Conservation (phyloP, 768 basidiomycete species). For the Thelephora aurantiotincta region DNA sequence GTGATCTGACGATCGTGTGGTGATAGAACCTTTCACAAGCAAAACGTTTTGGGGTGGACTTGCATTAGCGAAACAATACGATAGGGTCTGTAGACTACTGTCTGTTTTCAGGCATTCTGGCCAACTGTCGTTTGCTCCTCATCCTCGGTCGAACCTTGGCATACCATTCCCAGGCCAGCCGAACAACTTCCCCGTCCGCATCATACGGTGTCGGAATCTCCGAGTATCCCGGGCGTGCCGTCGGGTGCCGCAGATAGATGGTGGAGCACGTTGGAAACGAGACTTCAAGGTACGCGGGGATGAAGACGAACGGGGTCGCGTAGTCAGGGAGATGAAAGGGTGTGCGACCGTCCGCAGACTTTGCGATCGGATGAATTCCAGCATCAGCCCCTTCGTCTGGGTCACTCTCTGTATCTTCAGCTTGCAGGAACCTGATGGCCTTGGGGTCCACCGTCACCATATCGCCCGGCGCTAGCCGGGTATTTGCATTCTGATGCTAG, state of each 20-base stretch:
- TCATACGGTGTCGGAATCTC: slow-evolving; percentile 95
- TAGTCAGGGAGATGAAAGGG: slow-evolving; percentile 80
- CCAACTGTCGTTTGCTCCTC: slow-evolving; percentile 46
- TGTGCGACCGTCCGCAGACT: slow-evolving; percentile 24
- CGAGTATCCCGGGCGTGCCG: slow-evolving; percentile 88
- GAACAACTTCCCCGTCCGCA: slow-evolving; percentile 86
- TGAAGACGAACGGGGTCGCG: slow-evolving; percentile 84
- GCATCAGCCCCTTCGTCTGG: slow-evolving; percentile 12
- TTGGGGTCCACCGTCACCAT: slow-evolving; percentile 81
- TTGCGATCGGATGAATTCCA: slow-evolving; percentile 2
- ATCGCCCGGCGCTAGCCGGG: slow-evolving; percentile 84
- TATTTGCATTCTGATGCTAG: slow-evolving; percentile 76
- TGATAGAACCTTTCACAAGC: too few relatives aligned
- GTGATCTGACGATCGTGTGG: too few relatives aligned
- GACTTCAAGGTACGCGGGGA: slow-evolving; percentile 82
- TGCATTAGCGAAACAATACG: too few relatives aligned
- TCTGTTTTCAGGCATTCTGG: slow-evolving; percentile 56
- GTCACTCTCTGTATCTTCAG: slow-evolving; percentile 13
- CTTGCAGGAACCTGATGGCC: slow-evolving; percentile 59
- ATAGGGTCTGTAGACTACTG: slow-evolving; percentile 7
- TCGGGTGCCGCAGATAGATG: slow-evolving; percentile 90
- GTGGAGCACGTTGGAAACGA: slow-evolving; percentile 83
- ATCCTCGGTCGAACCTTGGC: slow-evolving; percentile 53
- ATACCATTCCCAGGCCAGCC: slow-evolving; percentile 96
- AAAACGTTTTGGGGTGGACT: too few relatives aligned